A percentile compares a stretch with the other conserved stretches of the same genome.
Conservation (phyloP, 768 basidiomycete genomes). For the Podaxis pistillaris region DNA sequence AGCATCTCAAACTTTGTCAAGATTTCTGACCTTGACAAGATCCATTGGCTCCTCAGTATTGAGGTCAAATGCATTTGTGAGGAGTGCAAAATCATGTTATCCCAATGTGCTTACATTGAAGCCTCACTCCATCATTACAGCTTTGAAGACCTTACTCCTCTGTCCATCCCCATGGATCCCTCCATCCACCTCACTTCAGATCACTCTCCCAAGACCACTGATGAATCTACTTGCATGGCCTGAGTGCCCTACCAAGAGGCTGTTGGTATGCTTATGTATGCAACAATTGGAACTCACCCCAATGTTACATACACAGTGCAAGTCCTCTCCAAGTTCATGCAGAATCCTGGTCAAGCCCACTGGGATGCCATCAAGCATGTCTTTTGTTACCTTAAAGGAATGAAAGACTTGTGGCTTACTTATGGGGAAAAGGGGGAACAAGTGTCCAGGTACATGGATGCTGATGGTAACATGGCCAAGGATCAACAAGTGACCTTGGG, state of each 20-base stretch:
- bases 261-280: constrained; percentile 9
- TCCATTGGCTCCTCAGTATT: too few species aligned
- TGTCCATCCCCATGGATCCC: constrained; percentile 20
- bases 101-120: too few species aligned
- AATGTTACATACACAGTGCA: background rate
- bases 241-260: background rate
- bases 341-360: constrained; percentile 31
- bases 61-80: too few species aligned
- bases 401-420: constrained; percentile 14
- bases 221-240: background rate
- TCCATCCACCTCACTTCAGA: constrained; percentile 16
- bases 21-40: too few species aligned
- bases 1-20: too few species aligned
- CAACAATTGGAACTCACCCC: constrained; percentile 1
- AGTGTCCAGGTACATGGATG: too few species aligned
- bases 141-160: too few species aligned
- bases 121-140: too few species aligned
- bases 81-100: too few species aligned
- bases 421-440: too few species aligned
- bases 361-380: constrained; percentile 38
- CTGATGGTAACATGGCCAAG: constrained; percentile 11
- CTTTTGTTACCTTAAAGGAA: constrained; percentile 35
- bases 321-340: constrained; percentile 27
- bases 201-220: too few species aligned
- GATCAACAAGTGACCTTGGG: constrained; percentile 29